These are phyloP conservation scores for Ophiostoma perfectum DNA, from an alignment of 2,329 filamentous ascomycete genomes.

Conservation along the genomic window DNA sequence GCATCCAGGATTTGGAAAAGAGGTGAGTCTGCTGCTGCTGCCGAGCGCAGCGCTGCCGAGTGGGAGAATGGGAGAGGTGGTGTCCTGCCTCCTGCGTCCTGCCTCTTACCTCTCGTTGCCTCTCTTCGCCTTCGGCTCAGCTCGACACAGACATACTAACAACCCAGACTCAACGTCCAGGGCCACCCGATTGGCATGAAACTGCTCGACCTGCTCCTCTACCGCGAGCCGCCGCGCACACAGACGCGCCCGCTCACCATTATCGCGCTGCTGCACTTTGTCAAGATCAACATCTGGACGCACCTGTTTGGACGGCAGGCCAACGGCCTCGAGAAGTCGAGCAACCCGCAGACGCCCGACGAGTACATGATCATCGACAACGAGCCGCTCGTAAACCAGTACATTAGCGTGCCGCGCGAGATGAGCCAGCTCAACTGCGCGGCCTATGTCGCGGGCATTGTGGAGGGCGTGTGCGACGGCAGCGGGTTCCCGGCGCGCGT, in stretches of 20 bases:
- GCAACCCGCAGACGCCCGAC: conserved; percentile 73
- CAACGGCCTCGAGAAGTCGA: conserved; percentile 85
- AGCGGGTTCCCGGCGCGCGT: conserved; percentile 85
- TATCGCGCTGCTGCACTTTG: conserved; percentile 87
- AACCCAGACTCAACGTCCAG: conserved; percentile 73
- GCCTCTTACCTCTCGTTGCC: background rate
- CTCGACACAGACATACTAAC: background rate
- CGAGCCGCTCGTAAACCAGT: conserved; percentile 90
- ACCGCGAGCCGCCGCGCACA: conserved; percentile 66
- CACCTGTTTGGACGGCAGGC: conserved; percentile 88
- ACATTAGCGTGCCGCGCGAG: conserved; percentile 87
- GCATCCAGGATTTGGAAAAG: conserved; percentile 90
- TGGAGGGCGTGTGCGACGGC: conserved; percentile 93
- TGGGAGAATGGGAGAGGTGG: too few relatives aligned
- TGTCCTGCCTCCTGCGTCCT: too few relatives aligned
- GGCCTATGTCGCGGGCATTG: conserved; percentile 87
- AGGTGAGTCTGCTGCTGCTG: conserved; percentile 49
- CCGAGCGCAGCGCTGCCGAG: background rate
- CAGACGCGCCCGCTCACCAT: conserved; percentile 78
- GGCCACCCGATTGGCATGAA: conserved; percentile 92
- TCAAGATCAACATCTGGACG: conserved; percentile 86
- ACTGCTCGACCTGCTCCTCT: conserved; percentile 89
- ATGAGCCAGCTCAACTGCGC: conserved; percentile 97
- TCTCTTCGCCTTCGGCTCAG: background rate
- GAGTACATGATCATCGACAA: conserved; percentile 99